Evolutionary conservation across 441 rosid genomes (phyloP), one percentile per base, ranked within the genome.

Genomic region (Kokia cookei): DNA sequence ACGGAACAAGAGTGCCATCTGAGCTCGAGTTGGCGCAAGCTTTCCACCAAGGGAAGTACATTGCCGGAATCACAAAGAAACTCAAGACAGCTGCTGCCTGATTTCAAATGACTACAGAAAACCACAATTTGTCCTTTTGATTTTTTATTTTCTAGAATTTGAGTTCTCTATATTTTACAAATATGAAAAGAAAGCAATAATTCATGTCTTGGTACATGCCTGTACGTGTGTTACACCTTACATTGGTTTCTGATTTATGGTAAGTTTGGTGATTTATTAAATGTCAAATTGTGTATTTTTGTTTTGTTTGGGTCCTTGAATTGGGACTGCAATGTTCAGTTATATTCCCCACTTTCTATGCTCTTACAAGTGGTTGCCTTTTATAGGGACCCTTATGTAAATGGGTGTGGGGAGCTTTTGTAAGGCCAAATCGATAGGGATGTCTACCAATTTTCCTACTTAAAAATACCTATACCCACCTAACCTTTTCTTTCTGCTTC

Each of bases 31-130:
- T 95, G 76, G 84, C 77, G 78, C 96, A 88, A 69, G 97, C 98
- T 17, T 88, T 90, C 85, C 99, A 95, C 88, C 99, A 95, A 89
- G 99, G 99, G 63, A 91, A 95, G 79, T 81, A 89, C 92, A 77
- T 93, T 29, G 97, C 99, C 17, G 69, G 79, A 77, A 84, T 95
- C 62, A 77, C 97, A 48, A 93, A 88, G 93, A 95, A 89, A 86
- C 91, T 95, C 81, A 91, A 93, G 83, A 93, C 86, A 71, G 64
- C 84, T 72, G 64, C 84, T 72, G 76, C 88, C 68, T 88, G 76
- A 83, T 58, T 69, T 65, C 65, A 62, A 29, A 71, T 29, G 27
- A 43, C 57, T 7, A 26, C 62, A 24, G 1, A 15, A 15, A 7
- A 8, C 59, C 75, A 74, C 11, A 70, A 64, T 53, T 74, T 29